A percentile compares a stretch with the other conserved stretches of the same genome.
Evolutionary conservation across 2,329 filamentous ascomycete species (phyloP).

Genomic region (Penicillium expansum): DNA sequence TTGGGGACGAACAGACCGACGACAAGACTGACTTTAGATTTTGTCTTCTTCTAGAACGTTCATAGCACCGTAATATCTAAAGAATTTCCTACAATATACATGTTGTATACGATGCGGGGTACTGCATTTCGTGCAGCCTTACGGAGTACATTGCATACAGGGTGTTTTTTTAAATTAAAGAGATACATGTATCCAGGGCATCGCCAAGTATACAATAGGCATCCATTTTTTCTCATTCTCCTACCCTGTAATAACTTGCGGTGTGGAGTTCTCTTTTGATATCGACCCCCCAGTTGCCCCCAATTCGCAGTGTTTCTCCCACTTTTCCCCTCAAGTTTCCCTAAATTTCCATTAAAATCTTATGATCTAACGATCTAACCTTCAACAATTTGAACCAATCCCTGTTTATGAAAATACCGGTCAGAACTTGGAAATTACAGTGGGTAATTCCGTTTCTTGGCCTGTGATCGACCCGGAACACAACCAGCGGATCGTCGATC

Average conservation of each 20-base stretch:
- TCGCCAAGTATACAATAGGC: neutral
- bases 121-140: slow-evolving; percentile 1
- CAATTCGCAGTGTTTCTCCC: neutral
- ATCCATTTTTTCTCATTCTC: slow-evolving; percentile 4
- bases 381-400: neutral
- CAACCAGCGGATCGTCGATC: slow-evolving; percentile 31
- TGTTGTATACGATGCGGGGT: slow-evolving; percentile 4
- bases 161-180: too few species aligned
- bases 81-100: too few species aligned
- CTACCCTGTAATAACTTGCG: slow-evolving; percentile 3
- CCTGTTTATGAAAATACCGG: neutral
- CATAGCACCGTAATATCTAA: neutral
- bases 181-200: neutral
- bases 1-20: slow-evolving; percentile 64
- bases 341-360: neutral
- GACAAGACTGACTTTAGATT: slow-evolving; percentile 31
- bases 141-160: neutral
- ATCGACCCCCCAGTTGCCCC: neutral
- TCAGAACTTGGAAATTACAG: neutral
- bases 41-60: neutral
- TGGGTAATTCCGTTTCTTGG: slow-evolving; percentile 19
- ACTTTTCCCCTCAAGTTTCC: neutral
- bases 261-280: slow-evolving; percentile 5
- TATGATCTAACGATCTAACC: neutral
- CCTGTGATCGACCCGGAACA: slow-evolving; percentile 27